Conservation (phyloP, 2,329 filamentous ascomycete genomes). For the Coniochaeta sp. region DNA sequence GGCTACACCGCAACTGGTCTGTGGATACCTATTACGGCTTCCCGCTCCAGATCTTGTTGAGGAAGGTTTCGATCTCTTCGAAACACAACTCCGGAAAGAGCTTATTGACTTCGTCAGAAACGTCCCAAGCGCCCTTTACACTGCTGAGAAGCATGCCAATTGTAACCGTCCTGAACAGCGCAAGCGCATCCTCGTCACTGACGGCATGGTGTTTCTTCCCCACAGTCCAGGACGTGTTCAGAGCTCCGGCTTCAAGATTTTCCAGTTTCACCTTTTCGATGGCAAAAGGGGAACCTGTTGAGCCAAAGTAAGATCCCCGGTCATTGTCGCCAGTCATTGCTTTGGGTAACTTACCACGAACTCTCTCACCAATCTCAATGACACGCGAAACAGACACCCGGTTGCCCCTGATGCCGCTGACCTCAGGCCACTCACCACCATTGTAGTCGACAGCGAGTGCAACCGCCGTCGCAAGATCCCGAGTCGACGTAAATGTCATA, state of each 20-base stretch:
- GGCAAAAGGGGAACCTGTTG: slow-evolving; percentile 25
- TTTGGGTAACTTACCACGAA: slow-evolving; percentile 12
- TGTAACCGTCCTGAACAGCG: slow-evolving; percentile 27
- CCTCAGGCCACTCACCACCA: slow-evolving; percentile 32
- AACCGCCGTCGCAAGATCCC: slow-evolving; percentile 32
- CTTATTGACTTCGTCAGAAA: slow-evolving; percentile 35
- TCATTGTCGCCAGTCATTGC: too few species aligned
- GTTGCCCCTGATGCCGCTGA: slow-evolving; percentile 32
- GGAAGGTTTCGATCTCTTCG: slow-evolving; percentile 30
- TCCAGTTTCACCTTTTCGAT: slow-evolving; percentile 37
- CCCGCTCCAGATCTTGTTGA: slow-evolving; percentile 24
- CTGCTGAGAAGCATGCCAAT: slow-evolving; percentile 35
- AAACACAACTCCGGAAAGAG: slow-evolving; percentile 37
- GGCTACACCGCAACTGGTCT: too few species aligned
- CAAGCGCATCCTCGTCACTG: slow-evolving; percentile 23
- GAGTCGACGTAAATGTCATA: slow-evolving; percentile 35
- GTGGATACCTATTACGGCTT: too few species aligned
- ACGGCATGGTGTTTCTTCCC: slow-evolving; percentile 23
- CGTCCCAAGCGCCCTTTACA: slow-evolving; percentile 32
- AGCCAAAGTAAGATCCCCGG: too few species aligned
- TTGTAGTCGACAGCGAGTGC: slow-evolving; percentile 32
- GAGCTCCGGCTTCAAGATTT: slow-evolving; percentile 37
- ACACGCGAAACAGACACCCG: slow-evolving; percentile 27
- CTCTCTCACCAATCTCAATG: slow-evolving; percentile 26
- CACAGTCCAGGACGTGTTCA: slow-evolving; percentile 34